Percentiles rank a stretch among this genome's conserved stretches.
These are phyloP conservation scores for Kingdonia uniflora DNA, from an alignment of 164 flowering plant species.

Conservation along the genomic window DNA sequence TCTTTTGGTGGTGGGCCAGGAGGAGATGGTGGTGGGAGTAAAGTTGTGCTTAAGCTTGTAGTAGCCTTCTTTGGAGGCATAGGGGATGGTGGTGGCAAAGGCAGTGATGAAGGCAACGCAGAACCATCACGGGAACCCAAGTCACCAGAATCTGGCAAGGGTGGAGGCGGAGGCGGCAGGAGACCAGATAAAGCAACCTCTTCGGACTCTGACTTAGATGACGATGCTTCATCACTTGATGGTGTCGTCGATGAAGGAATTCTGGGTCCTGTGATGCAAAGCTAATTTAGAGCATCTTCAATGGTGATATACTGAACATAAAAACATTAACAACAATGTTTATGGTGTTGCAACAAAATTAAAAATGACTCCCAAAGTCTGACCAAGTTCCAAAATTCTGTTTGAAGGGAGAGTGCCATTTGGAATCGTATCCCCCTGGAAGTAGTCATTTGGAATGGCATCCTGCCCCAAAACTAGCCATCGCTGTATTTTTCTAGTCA, in stretches of 20 bases:
- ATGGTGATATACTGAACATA: no score
- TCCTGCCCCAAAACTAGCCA: no score
- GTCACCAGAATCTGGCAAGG: slow-evolving; percentile 48
- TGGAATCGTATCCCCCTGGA: no score
- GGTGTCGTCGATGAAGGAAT: slow-evolving; percentile 61
- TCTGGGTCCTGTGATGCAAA: slow-evolving; percentile 57
- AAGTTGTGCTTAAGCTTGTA: slow-evolving; percentile 22
- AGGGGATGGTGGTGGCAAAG: slow-evolving; percentile 86
- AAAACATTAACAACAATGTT: no score
- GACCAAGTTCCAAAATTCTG: no score
- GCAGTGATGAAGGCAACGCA: slow-evolving; percentile 47
- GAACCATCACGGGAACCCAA: slow-evolving; percentile 34
- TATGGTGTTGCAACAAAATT: no score
- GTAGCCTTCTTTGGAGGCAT: slow-evolving; percentile 52
- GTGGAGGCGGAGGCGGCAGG: slow-evolving; percentile 82
- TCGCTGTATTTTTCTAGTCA: no score
- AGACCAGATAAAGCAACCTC: slow-evolving; percentile 40
- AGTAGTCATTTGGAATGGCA: no score
- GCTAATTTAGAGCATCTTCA: background rate
- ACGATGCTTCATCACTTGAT: slow-evolving; percentile 55
- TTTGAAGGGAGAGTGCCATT: no score
- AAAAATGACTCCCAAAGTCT: no score
- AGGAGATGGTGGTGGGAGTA: slow-evolving; percentile 69
- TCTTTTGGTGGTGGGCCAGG: slow-evolving; percentile 73
- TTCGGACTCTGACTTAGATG: slow-evolving; percentile 54